Evolutionary conservation across 176 grass and related monocot genomes (phyloP).

Genomic region (Tillandsia leiboldiana): DNA sequence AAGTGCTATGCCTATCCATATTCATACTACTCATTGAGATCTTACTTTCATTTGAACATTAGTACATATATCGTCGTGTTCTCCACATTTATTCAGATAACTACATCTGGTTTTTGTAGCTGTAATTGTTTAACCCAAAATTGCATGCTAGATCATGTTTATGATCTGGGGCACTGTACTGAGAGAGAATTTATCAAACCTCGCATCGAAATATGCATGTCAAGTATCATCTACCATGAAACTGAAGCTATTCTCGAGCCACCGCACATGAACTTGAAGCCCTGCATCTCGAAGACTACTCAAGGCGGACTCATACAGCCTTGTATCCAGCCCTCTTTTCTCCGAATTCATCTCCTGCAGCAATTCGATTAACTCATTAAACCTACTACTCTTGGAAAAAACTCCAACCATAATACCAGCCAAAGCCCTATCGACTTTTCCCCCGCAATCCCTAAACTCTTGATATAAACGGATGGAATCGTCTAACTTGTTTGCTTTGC

Average conservation of each 20-base stretch:
- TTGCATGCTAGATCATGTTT: no score
- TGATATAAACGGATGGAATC: conserved; percentile 54
- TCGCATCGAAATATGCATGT: background rate
- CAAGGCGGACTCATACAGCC: conserved; percentile 50
- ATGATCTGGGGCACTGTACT: no score
- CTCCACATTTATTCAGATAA: no score
- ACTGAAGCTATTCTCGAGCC: conserved; percentile 67
- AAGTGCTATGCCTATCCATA: no score
- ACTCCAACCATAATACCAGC: conserved; percentile 72
- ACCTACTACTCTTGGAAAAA: conserved; percentile 46
- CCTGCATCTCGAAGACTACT: conserved; percentile 61
- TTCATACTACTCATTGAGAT: no score
- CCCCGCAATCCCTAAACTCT: conserved; percentile 52
- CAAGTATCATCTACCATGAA: conserved; percentile 56
- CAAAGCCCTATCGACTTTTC: conserved; percentile 55
- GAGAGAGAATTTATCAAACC: no score
- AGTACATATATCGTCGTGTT: no score
- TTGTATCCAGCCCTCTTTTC: conserved; percentile 41
- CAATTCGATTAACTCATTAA: conserved; percentile 67
- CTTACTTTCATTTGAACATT: no score
- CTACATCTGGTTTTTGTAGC: no score
- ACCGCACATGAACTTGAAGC: conserved; percentile 53
- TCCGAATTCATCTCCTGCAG: conserved; percentile 46
- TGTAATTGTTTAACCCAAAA: no score
- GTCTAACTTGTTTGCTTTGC: conserved; percentile 46